Evolutionary conservation across 2,329 filamentous ascomycete genomes (phyloP).

Genomic region (Diatrype stigma): DNA sequence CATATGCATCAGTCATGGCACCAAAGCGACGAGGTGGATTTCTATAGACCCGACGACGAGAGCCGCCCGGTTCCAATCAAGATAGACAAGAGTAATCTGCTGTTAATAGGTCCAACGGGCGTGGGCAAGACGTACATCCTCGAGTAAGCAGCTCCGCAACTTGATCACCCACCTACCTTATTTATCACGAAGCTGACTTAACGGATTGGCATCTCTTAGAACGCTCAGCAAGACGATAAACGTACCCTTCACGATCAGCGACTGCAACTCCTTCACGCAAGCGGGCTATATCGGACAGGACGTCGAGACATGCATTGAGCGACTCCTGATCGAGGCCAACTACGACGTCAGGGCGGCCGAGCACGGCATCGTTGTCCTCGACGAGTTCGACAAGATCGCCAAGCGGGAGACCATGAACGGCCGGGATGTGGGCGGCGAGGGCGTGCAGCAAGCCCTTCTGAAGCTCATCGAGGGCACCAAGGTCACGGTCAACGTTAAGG

Average conservation of each 20-base stretch:
- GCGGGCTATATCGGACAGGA: slow-evolving; percentile 98
- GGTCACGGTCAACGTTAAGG: slow-evolving; percentile 85
- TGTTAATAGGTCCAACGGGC: slow-evolving; percentile 86
- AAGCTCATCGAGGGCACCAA: slow-evolving; percentile 97
- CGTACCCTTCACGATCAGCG: slow-evolving; percentile 90
- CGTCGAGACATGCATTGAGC: slow-evolving; percentile 91
- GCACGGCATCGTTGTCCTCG: slow-evolving; percentile 88
- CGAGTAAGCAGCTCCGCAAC: slow-evolving; percentile 43
- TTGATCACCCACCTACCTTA: background rate
- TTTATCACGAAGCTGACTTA: background rate
- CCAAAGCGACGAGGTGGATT: slow-evolving; percentile 33
- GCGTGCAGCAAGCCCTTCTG: slow-evolving; percentile 89
- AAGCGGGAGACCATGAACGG: slow-evolving; percentile 82
- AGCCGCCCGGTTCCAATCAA: slow-evolving; percentile 51
- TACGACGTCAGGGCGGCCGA: slow-evolving; percentile 83
- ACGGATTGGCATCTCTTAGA: slow-evolving; percentile 40
- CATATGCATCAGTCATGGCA: slow-evolving; percentile 35
- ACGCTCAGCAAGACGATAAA: slow-evolving; percentile 90
- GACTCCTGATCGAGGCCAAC: slow-evolving; percentile 83
- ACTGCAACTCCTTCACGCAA: slow-evolving; percentile 94
- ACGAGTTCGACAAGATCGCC: slow-evolving; percentile 97
- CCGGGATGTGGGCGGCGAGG: slow-evolving; percentile 92
- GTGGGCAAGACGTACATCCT: slow-evolving; percentile 96
- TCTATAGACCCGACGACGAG: slow-evolving; percentile 47
- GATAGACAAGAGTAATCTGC: slow-evolving; percentile 92